Base-by-base conservation (phyloP, 192 early-diverging fungal genomes). In the Coemansia sp. region DNA sequence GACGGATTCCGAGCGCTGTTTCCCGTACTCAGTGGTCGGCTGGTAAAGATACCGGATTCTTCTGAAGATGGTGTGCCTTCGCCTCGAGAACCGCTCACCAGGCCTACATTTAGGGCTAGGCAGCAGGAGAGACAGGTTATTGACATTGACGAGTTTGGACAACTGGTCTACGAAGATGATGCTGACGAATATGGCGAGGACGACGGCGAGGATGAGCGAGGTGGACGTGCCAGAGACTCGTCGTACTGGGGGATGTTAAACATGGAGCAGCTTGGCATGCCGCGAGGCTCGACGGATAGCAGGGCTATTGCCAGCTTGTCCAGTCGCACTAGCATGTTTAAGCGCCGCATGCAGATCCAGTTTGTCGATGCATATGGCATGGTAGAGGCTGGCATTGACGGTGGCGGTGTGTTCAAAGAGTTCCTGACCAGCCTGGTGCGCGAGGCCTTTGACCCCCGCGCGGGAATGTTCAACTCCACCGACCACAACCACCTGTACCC, bases 331-430 rank as follows among this genome's bases (percentile, higher is more conserved):
- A 92, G 47, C 39, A 87, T 29, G 72, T 83, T 98, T 47, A 96
- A 95, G 79, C 84, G 85, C 38, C 88, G 90, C 10, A 87, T 99
- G 57, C 86, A 90, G 29, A 97, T 99, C 60, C 83, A 87, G 6
- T 97, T 99, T 86, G 87, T 95, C 24, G 92, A 92, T 68, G 88
- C 90, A 63, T 91, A 92, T 66, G 95, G 95, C 0, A 78, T 95
- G 36, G 76, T 74, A 12, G 97, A 99, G 72, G 94, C 93, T 12
- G 97, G 97, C 1, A 93, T 98, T 68, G 97, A 99, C 74, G 97
- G 97, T 57, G 95, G 95, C 34, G 96, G 97, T 40, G 90, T 99
- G 12, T 99, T 99, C 75, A 99, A 99, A 53, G 97, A 99, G 80
- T 99, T 99, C 69, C 80, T 99, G 41, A 97, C 93, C 62, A 89